Evolutionary conservation across 2,329 filamentous ascomycete genomes (phyloP).

Genomic region (Westerdykella ornata): DNA sequence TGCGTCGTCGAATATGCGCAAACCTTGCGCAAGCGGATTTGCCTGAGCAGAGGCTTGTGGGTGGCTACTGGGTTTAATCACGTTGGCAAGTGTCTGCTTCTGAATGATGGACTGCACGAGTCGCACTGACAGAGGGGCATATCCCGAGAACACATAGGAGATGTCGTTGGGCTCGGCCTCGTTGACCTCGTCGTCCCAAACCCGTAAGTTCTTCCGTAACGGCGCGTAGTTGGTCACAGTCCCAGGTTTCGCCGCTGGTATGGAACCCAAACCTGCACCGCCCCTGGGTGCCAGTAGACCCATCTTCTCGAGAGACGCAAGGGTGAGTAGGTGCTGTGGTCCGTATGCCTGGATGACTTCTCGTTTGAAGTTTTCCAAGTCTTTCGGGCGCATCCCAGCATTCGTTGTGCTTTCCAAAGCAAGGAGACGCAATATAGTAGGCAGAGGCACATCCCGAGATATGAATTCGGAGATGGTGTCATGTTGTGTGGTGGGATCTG

Average conservation of each 20-base stretch:
- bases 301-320: constrained; percentile 81
- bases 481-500: constrained; percentile 82
- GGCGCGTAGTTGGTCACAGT: constrained; percentile 77
- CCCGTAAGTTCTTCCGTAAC: constrained; percentile 73
- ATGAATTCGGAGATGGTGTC: constrained; percentile 94
- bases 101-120: constrained; percentile 89
- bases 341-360: constrained; percentile 89
- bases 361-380: constrained; percentile 82
- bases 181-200: constrained; percentile 95
- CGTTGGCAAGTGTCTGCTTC: constrained; percentile 70
- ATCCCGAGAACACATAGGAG: constrained; percentile 96
- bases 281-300: constrained; percentile 66
- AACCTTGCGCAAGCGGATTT: constrained; percentile 64
- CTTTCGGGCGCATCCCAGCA: constrained; percentile 79
- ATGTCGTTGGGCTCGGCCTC: constrained; percentile 92
- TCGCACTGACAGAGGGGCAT: constrained; percentile 84
- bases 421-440: constrained; percentile 74
- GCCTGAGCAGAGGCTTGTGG: constrained; percentile 37
- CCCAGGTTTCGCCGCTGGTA: constrained; percentile 30
- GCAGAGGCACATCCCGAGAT: constrained; percentile 70
- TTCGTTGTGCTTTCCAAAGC: constrained; percentile 89
- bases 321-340: constrained; percentile 86
- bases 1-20: constrained; percentile 89
- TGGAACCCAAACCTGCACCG: constrained; percentile 43
- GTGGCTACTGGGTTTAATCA: constrained; percentile 44